Conservation (phyloP, 1,139 yeast species). For the Yamadazyma blattariae region DNA sequence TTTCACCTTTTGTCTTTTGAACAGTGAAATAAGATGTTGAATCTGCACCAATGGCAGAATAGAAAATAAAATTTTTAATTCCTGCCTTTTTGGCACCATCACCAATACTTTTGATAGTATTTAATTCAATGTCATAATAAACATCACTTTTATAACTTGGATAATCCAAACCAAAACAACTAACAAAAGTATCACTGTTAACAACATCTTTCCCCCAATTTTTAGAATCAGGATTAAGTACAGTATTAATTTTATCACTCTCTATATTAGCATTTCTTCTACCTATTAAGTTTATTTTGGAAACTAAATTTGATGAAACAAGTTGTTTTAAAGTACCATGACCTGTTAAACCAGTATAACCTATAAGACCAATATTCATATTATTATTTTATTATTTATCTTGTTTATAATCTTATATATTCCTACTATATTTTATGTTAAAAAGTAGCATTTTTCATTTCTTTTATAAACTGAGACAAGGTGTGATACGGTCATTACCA, state of each 20-base stretch:
- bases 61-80: constrained; percentile 57
- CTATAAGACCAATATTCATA: constrained; percentile 35
- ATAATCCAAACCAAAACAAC: constrained; percentile 49
- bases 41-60: constrained; percentile 59
- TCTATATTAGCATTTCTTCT: constrained; percentile 30
- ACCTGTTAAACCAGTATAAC: constrained; percentile 66
- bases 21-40: constrained; percentile 51
- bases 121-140: constrained; percentile 66
- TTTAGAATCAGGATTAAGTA: constrained; percentile 33
- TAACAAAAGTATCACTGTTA: constrained; percentile 2
- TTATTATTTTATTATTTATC: neutral
- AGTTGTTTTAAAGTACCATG: constrained; percentile 37
- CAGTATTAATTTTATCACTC: constrained; percentile 19
- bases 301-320: constrained; percentile 22
- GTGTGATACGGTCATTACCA: no score
- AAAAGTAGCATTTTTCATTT: no score
- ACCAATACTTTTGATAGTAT: constrained; percentile 59
- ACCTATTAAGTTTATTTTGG: constrained; percentile 37
- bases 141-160: constrained; percentile 21
- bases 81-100: constrained; percentile 59
- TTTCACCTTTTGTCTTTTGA: constrained; percentile 55
- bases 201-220: constrained; percentile 31
- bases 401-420: no score
- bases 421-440: no score
- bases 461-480: no score